A percentile compares a stretch with the other conserved stretches of the same genome.
Evolutionary conservation across 2,329 filamentous ascomycete genomes (phyloP).

Genomic region (Phaeoacremonium minimum): DNA sequence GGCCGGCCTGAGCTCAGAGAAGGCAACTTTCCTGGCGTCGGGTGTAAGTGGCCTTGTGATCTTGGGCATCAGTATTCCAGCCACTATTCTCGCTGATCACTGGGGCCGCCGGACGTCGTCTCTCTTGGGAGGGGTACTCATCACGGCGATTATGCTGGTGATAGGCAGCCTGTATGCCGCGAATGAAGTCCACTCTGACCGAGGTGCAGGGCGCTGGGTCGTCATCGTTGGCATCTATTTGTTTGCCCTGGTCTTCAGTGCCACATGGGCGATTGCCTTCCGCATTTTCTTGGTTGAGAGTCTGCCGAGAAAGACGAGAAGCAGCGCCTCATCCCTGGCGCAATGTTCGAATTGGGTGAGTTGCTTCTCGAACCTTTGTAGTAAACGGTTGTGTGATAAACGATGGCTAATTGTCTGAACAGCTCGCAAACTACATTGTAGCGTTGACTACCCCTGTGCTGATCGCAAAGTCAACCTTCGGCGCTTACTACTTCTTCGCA

Average conservation of each 20-base stretch:
- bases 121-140: slow-evolving; percentile 44
- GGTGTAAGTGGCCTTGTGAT: slow-evolving; percentile 55
- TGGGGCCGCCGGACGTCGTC: slow-evolving; percentile 52
- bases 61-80: slow-evolving; percentile 48
- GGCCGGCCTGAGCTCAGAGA: slow-evolving; percentile 49
- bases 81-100: slow-evolving; percentile 47
- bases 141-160: slow-evolving; percentile 46
- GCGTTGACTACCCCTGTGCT: slow-evolving; percentile 38
- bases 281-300: slow-evolving; percentile 53
- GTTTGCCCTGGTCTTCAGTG: slow-evolving; percentile 38
- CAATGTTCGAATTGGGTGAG: slow-evolving; percentile 48
- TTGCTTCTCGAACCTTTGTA: not conserved
- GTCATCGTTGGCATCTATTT: slow-evolving; percentile 47
- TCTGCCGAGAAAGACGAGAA: slow-evolving; percentile 48
- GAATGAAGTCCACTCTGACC: slow-evolving; percentile 26
- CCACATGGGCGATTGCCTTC: slow-evolving; percentile 48
- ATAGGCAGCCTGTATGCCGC: slow-evolving; percentile 48
- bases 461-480: slow-evolving; percentile 30
- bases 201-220: slow-evolving; percentile 39
- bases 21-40: slow-evolving; percentile 52
- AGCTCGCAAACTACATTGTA: slow-evolving; percentile 39
- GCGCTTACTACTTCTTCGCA: slow-evolving; percentile 41
- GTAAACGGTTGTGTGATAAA: not conserved
- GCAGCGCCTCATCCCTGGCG: slow-evolving; percentile 48
- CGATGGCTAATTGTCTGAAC: not conserved